Evolutionary conservation across 129 eudicot genomes (phyloP).

Genomic region (Escallonia herrerae): DNA sequence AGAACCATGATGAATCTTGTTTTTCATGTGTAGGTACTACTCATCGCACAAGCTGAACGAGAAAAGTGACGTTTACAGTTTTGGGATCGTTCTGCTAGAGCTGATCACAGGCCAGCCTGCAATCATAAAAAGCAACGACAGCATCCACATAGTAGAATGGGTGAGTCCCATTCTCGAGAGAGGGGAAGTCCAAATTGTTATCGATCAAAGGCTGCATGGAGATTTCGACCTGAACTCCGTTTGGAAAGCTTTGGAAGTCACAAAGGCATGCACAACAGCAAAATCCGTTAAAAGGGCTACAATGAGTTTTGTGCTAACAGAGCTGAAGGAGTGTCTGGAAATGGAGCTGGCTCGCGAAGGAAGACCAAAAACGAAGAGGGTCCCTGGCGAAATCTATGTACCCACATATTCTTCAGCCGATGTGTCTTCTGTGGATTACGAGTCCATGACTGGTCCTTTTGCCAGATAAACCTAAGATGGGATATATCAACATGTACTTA

Average conservation of each 20-base stretch:
- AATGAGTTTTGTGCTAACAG: constrained; percentile 23
- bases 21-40: constrained; percentile 21
- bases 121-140: constrained; percentile 17
- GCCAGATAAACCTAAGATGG: constrained; percentile 16
- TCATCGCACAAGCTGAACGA: constrained; percentile 27
- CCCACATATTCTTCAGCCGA: constrained; percentile 20
- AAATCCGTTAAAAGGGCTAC: constrained; percentile 21
- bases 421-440: constrained; percentile 24
- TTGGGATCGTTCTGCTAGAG: constrained; percentile 15
- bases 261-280: constrained; percentile 25
- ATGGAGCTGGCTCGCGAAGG: constrained; percentile 24
- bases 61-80: constrained; percentile 42
- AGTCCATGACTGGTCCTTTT: constrained; percentile 24
- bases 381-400: constrained; percentile 3
- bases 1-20: background rate
- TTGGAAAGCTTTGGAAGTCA: constrained; percentile 27
- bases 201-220: constrained; percentile 27
- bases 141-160: constrained; percentile 23
- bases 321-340: constrained; percentile 25
- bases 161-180: constrained; percentile 16
- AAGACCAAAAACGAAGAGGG: background rate
- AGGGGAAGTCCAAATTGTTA: constrained; percentile 24
- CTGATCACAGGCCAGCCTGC: constrained; percentile 27
- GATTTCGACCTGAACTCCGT: constrained; percentile 22
- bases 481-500: too few relatives aligned